A percentile compares a stretch with the other conserved stretches of the same genome.
Conservation (phyloP, 2,329 filamentous ascomycete genomes). For the Beauveria asiatica region DNA sequence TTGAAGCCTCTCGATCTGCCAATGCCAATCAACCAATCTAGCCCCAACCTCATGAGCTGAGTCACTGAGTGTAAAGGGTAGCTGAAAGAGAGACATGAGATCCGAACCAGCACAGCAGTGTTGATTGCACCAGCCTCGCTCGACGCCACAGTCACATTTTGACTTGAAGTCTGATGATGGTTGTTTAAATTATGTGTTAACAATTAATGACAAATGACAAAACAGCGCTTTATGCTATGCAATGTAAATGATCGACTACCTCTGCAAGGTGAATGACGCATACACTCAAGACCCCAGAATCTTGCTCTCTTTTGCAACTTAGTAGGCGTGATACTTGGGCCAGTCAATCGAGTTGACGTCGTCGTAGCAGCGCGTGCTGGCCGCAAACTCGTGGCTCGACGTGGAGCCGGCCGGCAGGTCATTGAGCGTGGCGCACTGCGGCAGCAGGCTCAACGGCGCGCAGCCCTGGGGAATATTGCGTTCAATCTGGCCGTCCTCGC, state of each 20-base stretch:
- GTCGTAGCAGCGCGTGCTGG: constrained; percentile 30
- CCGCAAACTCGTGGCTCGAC: constrained; percentile 31
- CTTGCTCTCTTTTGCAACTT: neutral
- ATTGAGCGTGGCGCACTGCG: constrained; percentile 3
- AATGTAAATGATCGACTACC: neutral
- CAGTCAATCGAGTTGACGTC: constrained; percentile 32
- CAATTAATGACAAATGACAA: neutral
- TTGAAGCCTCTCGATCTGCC: too few species aligned
- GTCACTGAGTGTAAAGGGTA: too few species aligned
- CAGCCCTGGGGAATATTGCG: constrained; percentile 30
- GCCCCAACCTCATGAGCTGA: too few species aligned
- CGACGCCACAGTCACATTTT: too few species aligned
- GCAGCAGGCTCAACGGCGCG: constrained; percentile 19
- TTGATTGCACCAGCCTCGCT: too few species aligned
- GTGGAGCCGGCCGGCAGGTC: constrained; percentile 26
- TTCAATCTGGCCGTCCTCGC: constrained; percentile 14
- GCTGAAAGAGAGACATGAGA: too few species aligned
- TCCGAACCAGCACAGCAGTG: too few species aligned
- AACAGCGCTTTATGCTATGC: neutral
- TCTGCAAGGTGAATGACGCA: neutral
- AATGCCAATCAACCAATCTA: too few species aligned
- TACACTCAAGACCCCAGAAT: neutral
- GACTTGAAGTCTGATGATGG: too few species aligned
- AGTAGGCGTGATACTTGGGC: constrained; percentile 13
- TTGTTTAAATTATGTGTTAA: neutral